Evolutionary conservation across 306 rosid genomes (phyloP).

Genomic region (Argentina anserina): DNA sequence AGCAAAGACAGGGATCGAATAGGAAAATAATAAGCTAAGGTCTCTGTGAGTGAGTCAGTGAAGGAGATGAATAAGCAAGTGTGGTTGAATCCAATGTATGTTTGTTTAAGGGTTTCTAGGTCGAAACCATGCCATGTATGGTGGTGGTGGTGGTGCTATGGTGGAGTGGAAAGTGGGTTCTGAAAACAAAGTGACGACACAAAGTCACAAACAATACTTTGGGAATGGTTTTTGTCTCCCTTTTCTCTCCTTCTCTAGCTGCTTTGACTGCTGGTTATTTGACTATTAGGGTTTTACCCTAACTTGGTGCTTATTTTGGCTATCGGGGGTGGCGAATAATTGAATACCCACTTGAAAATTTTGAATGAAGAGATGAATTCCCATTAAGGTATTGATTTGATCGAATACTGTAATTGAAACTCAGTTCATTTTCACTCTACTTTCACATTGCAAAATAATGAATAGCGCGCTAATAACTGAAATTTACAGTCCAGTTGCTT

Average conservation of each 20-base stretch:
- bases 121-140: constrained; percentile 46
- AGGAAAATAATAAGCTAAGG: not conserved
- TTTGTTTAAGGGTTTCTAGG: constrained; percentile 23
- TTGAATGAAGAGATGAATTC: not conserved
- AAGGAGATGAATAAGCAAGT: not conserved
- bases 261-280: constrained; percentile 9
- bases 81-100: constrained; percentile 8
- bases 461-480: too few relatives aligned
- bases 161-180: constrained; percentile 25
- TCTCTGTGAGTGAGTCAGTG: not conserved
- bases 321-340: constrained; percentile 3
- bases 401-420: too few relatives aligned
- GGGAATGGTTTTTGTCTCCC: constrained; percentile 34
- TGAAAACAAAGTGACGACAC: constrained; percentile 31
- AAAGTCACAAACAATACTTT: constrained; percentile 5
- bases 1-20: not conserved
- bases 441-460: too few relatives aligned
- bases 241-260: not conserved
- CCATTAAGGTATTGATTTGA: not conserved
- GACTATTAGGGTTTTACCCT: constrained; percentile 10
- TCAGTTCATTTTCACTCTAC: too few relatives aligned
- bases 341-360: not conserved
- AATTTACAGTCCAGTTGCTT: too few relatives aligned
- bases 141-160: constrained; percentile 26
- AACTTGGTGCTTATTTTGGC: not conserved